These are phyloP conservation scores for Beauveria bassiana DNA, from an alignment of 2,329 filamentous ascomycete species.

Conservation along the genomic window DNA sequence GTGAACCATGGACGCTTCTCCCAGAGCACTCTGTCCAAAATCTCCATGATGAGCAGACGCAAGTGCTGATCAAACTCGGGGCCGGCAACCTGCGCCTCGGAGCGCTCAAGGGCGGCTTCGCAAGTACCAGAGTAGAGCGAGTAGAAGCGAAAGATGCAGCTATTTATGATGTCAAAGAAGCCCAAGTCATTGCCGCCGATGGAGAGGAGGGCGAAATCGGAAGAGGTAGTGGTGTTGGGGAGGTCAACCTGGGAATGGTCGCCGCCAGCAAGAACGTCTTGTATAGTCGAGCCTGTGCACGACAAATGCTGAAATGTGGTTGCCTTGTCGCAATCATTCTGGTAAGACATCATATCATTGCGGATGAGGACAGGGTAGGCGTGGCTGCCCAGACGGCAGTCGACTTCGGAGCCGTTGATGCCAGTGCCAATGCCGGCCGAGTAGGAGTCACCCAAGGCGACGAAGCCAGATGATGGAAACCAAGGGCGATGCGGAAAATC, in stretches of 20 bases:
- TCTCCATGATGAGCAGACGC: slow-evolving; percentile 32
- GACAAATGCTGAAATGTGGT: slow-evolving; percentile 36
- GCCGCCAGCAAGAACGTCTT: slow-evolving; percentile 30
- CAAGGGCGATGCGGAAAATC: slow-evolving; percentile 13
- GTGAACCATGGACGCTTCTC: slow-evolving; percentile 35
- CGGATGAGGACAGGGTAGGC: slow-evolving; percentile 35
- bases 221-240: slow-evolving; percentile 29
- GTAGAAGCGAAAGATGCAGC: slow-evolving; percentile 43
- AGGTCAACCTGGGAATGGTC: slow-evolving; percentile 33
- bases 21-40: slow-evolving; percentile 36
- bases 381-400: slow-evolving; percentile 34
- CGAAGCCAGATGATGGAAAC: slow-evolving; percentile 25
- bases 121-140: slow-evolving; percentile 40
- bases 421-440: slow-evolving; percentile 41
- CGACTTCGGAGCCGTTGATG: slow-evolving; percentile 30
- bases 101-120: slow-evolving; percentile 29
- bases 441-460: slow-evolving; percentile 39
- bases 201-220: slow-evolving; percentile 38
- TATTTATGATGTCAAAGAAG: slow-evolving; percentile 43
- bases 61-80: slow-evolving; percentile 32
- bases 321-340: slow-evolving; percentile 16
- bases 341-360: slow-evolving; percentile 24
- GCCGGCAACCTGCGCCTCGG: slow-evolving; percentile 26
- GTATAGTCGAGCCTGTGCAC: slow-evolving; percentile 37
- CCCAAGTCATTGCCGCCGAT: slow-evolving; percentile 42